Percentiles rank a stretch among this genome's conserved stretches.
phyloP scores from a whole-genome alignment of 176 grass and related monocot species.

The Poa annua region DNA sequence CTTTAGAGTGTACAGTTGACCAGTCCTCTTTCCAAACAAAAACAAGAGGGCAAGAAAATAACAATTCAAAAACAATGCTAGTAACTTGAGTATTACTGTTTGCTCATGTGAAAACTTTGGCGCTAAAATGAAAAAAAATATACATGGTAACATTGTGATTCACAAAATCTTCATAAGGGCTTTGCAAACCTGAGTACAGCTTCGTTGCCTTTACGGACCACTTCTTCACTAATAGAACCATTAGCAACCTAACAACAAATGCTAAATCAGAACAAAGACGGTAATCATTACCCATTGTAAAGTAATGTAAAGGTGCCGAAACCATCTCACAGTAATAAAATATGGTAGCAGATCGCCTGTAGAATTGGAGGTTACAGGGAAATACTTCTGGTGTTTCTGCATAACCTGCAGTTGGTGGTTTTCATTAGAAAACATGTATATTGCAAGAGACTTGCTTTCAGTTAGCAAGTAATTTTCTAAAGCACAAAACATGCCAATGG shows the following conservation, averaged over 20 bases:
- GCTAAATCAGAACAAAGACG: slow-evolving; percentile 19
- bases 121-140: slow-evolving; percentile 35
- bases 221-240: slow-evolving; percentile 72
- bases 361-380: slow-evolving; percentile 64
- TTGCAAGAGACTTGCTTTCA: background rate
- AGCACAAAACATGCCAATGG: background rate
- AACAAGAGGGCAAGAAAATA: slow-evolving; percentile 2
- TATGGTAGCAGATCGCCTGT: slow-evolving; percentile 78
- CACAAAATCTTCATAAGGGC: slow-evolving; percentile 19
- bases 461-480: slow-evolving; percentile 1
- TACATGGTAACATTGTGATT: background rate
- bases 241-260: slow-evolving; percentile 80
- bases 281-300: slow-evolving; percentile 4
- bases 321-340: slow-evolving; percentile 83
- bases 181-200: slow-evolving; percentile 80
- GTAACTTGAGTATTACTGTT: slow-evolving; percentile 3
- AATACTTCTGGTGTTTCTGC: slow-evolving; percentile 98
- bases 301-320: slow-evolving; percentile 36
- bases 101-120: background rate
- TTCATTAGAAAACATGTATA: slow-evolving; percentile 24
- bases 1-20: slow-evolving; percentile 45
- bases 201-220: slow-evolving; percentile 93
- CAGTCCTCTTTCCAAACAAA: slow-evolving; percentile 24
- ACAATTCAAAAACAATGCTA: background rate
- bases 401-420: slow-evolving; percentile 69